Conservation (phyloP, 345 rosid species). For the Brassica juncea region DNA sequence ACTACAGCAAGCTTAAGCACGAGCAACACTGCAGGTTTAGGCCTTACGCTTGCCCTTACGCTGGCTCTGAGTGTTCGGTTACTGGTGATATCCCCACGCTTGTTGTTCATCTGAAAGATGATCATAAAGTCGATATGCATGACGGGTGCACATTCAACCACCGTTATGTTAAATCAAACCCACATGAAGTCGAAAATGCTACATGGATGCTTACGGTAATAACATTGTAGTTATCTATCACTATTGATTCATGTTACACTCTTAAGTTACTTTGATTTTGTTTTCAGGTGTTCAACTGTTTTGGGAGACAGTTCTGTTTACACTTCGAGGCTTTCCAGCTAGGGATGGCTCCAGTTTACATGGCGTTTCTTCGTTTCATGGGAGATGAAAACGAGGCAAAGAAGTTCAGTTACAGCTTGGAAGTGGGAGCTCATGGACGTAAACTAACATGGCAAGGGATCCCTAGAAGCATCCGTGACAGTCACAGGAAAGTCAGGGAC, state of each 20-base stretch:
- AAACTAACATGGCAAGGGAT: slow-evolving; percentile 84
- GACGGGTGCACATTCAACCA: slow-evolving; percentile 86
- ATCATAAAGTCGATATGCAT: slow-evolving; percentile 96
- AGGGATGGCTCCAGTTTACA: slow-evolving; percentile 85
- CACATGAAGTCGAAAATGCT: slow-evolving; percentile 88
- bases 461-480: slow-evolving; percentile 88
- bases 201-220: slow-evolving; percentile 98
- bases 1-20: slow-evolving; percentile 83
- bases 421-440: slow-evolving; percentile 83
- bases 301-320: slow-evolving; percentile 86
- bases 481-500: slow-evolving; percentile 88
- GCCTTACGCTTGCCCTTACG: slow-evolving; percentile 85
- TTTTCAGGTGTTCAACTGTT: slow-evolving; percentile 81
- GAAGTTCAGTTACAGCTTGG: slow-evolving; percentile 84
- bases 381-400: slow-evolving; percentile 90
- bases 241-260: neutral
- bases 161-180: slow-evolving; percentile 83
- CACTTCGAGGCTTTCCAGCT: slow-evolving; percentile 96
- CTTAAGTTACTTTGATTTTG: neutral
- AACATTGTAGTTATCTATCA: neutral
- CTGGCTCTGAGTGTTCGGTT: slow-evolving; percentile 84
- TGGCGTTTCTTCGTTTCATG: slow-evolving; percentile 95
- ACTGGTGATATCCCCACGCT: slow-evolving; percentile 76
- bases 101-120: slow-evolving; percentile 73
- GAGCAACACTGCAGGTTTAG: slow-evolving; percentile 77